Evolutionary conservation across 306 rosid genomes (phyloP).

Genomic region (Purshia tridentata): DNA sequence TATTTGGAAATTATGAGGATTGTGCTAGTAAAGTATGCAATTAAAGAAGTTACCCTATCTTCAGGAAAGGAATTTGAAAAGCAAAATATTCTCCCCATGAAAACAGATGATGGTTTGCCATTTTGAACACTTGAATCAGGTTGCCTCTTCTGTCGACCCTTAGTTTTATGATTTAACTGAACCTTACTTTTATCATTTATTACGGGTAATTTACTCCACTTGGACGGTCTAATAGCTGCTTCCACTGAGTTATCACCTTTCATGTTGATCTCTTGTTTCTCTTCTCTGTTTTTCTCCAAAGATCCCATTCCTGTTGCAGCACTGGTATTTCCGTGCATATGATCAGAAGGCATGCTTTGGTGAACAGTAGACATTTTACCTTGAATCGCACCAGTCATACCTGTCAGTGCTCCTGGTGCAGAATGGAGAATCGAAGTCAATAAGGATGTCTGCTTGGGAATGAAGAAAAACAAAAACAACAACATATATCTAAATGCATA

Average conservation of each 20-base stretch:
- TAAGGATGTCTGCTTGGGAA: constrained; percentile 24
- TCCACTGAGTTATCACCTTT: constrained; percentile 36
- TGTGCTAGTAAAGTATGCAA: constrained; percentile 9
- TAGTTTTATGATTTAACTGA: constrained; percentile 23
- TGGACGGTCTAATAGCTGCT: constrained; percentile 36
- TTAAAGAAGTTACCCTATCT: constrained; percentile 58
- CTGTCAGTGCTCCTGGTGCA: constrained; percentile 44
- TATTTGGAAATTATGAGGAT: background rate
- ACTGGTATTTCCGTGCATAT: constrained; percentile 27
- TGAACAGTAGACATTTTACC: constrained; percentile 43
- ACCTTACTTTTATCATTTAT: constrained; percentile 31
- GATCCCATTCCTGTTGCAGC: constrained; percentile 44
- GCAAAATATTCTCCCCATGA: constrained; percentile 58
- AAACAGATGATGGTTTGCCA: constrained; percentile 52
- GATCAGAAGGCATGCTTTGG: constrained; percentile 42
- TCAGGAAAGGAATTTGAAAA: constrained; percentile 80
- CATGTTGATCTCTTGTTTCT: constrained; percentile 37
- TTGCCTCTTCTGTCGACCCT: constrained; percentile 35
- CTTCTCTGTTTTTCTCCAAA: constrained; percentile 41
- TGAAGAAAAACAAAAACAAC: background rate
- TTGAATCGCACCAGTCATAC: constrained; percentile 40
- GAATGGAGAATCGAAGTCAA: constrained; percentile 33
- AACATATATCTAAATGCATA: constrained; percentile 7
- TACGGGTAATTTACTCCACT: constrained; percentile 42
- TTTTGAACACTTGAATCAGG: constrained; percentile 42